phyloP scores from a whole-genome alignment of 2,329 filamentous ascomycete genomes.

The Xylaria sp. region DNA sequence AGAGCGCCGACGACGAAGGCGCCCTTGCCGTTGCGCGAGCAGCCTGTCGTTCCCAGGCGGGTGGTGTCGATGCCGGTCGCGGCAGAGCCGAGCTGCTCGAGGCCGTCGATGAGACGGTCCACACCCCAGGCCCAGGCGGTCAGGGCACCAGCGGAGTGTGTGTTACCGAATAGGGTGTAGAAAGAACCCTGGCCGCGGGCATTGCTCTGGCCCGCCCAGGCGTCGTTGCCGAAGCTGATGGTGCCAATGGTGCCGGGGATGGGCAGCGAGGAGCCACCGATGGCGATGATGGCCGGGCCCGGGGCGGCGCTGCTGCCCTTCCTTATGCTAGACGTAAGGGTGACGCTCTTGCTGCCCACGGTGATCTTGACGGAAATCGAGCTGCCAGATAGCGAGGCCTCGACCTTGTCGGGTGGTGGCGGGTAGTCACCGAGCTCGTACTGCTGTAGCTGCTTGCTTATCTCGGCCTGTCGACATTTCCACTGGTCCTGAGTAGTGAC shows the following conservation, averaged over 20 bases:
- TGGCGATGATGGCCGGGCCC: slow-evolving; percentile 63
- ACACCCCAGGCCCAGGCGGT: slow-evolving; percentile 70
- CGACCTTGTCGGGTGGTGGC: slow-evolving; percentile 51
- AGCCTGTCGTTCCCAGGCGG: slow-evolving; percentile 64
- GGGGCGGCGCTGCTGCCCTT: slow-evolving; percentile 54
- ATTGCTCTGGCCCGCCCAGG: slow-evolving; percentile 57
- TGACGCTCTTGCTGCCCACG: slow-evolving; percentile 52
- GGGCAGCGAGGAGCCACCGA: slow-evolving; percentile 60
- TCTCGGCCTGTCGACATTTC: slow-evolving; percentile 55
- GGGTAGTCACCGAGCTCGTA: slow-evolving; percentile 59
- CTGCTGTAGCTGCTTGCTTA: slow-evolving; percentile 54
- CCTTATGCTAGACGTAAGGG: slow-evolving; percentile 51
- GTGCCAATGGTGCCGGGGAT: slow-evolving; percentile 60
- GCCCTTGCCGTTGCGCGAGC: slow-evolving; percentile 69
- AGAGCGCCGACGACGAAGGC: slow-evolving; percentile 66
- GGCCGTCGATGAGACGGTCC: slow-evolving; percentile 63
- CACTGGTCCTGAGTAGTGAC: slow-evolving; percentile 54
- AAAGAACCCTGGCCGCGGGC: slow-evolving; percentile 64
- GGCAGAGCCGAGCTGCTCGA: slow-evolving; percentile 55
- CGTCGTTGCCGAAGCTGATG: slow-evolving; percentile 65
- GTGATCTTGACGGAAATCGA: slow-evolving; percentile 52
- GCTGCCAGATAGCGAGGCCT: slow-evolving; percentile 50
- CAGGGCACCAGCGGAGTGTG: slow-evolving; percentile 61
- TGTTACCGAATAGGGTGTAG: slow-evolving; percentile 62
- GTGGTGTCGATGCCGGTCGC: slow-evolving; percentile 56